Conservation (phyloP, 192 early-diverging fungal species). For the Pilobolus umbonatus region DNA sequence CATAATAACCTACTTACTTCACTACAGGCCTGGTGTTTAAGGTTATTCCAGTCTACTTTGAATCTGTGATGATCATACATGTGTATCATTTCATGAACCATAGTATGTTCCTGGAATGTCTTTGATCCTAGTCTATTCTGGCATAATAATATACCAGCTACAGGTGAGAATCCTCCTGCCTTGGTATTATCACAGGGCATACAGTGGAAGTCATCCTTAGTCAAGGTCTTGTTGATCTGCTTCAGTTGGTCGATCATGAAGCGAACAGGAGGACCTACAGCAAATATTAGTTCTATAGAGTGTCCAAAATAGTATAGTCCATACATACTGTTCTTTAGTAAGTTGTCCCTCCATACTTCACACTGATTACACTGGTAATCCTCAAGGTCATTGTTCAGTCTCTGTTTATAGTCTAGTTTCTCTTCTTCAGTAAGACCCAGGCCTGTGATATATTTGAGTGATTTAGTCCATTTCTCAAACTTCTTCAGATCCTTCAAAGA, state of each 20-base stretch:
- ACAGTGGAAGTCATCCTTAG: constrained; percentile 65
- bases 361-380: constrained; percentile 57
- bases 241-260: constrained; percentile 83
- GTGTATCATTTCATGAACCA: constrained; percentile 92
- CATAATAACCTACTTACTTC: constrained; percentile 45
- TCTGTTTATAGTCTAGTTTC: constrained; percentile 26
- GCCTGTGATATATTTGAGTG: constrained; percentile 54
- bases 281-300: background rate
- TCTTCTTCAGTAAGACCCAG: constrained; percentile 53
- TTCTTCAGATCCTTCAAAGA: constrained; percentile 46
- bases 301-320: background rate
- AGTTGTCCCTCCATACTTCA: constrained; percentile 71
- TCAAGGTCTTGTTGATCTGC: constrained; percentile 60
- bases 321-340: constrained; percentile 60
- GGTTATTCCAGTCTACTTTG: constrained; percentile 68
- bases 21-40: constrained; percentile 76
- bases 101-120: constrained; percentile 80
- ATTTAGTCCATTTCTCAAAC: constrained; percentile 61
- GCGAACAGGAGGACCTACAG: constrained; percentile 68
- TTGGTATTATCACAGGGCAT: constrained; percentile 75
- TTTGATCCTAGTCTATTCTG: constrained; percentile 76
- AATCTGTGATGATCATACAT: constrained; percentile 75
- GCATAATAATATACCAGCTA: constrained; percentile 80
- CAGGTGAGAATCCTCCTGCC: constrained; percentile 83
- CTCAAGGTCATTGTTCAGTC: constrained; percentile 41